These are phyloP conservation scores for Lonicera japonica DNA, from an alignment of 129 eudicot genomes.

Conservation along the genomic window DNA sequence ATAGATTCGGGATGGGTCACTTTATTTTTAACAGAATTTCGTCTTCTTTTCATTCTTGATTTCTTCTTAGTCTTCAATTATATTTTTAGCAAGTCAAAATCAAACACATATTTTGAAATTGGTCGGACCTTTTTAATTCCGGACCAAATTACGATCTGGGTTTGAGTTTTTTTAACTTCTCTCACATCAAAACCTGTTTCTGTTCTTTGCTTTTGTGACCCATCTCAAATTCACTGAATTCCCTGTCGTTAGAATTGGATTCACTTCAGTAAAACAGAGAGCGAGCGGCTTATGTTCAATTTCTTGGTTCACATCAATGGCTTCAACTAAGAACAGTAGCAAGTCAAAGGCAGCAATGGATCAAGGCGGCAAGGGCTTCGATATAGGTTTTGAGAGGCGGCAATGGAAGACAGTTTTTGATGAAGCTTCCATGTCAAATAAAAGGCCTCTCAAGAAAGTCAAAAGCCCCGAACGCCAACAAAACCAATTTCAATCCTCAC, in stretches of 20 bases:
- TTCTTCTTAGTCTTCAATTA: background rate
- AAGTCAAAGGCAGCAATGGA: conserved; percentile 37
- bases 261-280: conserved; percentile 12
- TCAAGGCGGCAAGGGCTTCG: conserved; percentile 25
- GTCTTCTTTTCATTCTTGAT: background rate
- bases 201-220: conserved; percentile 27
- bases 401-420: conserved; percentile 80
- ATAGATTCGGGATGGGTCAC: conserved; percentile 11
- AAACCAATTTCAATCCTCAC: too few relatives aligned
- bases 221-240: conserved; percentile 10
- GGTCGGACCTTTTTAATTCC: background rate
- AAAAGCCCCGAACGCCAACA: conserved; percentile 56
- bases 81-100: background rate
- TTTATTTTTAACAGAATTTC: conserved; percentile 8
- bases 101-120: background rate
- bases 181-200: conserved; percentile 13
- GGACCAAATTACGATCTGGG: conserved; percentile 23
- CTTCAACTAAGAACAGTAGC: conserved; percentile 36
- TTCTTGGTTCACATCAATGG: conserved; percentile 34
- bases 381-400: conserved; percentile 26
- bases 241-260: too few relatives aligned
- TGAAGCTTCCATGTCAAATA: conserved; percentile 52
- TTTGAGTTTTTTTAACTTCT: background rate
- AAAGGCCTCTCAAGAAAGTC: conserved; percentile 55
- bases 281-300: conserved; percentile 43